These are phyloP conservation scores for Aaosphaeria pasadenensis DNA, from an alignment of 2,329 filamentous ascomycete genomes.

Conservation along the genomic window DNA sequence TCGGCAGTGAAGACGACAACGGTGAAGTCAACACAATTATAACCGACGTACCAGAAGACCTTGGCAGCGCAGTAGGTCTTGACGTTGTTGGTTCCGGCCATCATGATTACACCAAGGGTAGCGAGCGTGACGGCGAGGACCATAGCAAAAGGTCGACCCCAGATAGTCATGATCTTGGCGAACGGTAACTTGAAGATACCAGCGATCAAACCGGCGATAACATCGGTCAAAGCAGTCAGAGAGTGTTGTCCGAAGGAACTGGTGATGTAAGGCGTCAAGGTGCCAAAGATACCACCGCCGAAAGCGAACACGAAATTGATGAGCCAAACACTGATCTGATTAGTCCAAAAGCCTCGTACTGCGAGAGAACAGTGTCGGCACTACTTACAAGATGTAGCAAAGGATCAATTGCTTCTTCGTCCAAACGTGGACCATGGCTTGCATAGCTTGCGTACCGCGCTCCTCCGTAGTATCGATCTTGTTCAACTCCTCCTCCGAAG, in stretches of 20 bases:
- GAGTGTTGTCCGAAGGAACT: conserved; percentile 35
- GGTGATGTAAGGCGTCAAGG: conserved; percentile 41
- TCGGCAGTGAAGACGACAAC: conserved; percentile 67
- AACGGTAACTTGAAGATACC: conserved; percentile 41
- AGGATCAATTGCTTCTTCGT: conserved; percentile 22
- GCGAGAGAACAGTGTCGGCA: too few species aligned
- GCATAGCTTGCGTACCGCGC: conserved; percentile 24
- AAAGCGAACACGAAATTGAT: conserved; percentile 51
- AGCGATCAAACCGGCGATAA: conserved; percentile 37
- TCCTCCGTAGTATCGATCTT: conserved; percentile 28
- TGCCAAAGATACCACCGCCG: conserved; percentile 40
- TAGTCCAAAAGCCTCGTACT: neutral
- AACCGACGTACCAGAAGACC: conserved; percentile 65
- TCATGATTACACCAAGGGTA: conserved; percentile 56
- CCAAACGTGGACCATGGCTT: conserved; percentile 28
- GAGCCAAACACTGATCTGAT: conserved; percentile 23
- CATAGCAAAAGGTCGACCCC: conserved; percentile 39
- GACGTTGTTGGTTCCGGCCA: conserved; percentile 62
- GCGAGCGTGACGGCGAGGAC: conserved; percentile 30
- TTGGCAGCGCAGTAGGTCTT: conserved; percentile 62
- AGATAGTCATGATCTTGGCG: conserved; percentile 45
- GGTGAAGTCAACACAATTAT: conserved; percentile 52
- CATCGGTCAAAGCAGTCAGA: conserved; percentile 35
- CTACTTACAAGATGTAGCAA: conserved; percentile 26
- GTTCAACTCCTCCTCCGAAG: conserved; percentile 29